phyloP scores from a whole-genome alignment of 2,329 filamentous ascomycete species.

The Hansfordia pulvinata region DNA sequence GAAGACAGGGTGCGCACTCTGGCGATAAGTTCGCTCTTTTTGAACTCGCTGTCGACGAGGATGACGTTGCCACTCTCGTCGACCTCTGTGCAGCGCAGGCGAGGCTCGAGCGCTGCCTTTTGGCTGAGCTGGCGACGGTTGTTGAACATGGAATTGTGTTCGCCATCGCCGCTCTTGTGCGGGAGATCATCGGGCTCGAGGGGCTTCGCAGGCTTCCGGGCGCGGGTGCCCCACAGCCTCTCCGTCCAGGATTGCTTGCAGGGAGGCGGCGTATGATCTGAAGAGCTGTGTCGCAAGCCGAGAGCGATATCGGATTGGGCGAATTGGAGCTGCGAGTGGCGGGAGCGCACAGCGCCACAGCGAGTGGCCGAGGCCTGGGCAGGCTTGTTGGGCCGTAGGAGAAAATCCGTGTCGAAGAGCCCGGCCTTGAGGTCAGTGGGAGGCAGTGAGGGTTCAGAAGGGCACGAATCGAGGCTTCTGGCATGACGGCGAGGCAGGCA shows the following conservation, averaged over 20 bases:
- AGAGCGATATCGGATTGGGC: too few relatives aligned
- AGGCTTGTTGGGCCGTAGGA: conserved; percentile 6
- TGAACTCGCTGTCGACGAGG: conserved; percentile 87
- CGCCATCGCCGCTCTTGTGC: conserved; percentile 41
- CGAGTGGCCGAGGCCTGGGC: conserved; percentile 2
- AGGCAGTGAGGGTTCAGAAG: neutral
- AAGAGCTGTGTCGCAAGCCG: conserved; percentile 14
- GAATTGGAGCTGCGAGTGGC: too few relatives aligned
- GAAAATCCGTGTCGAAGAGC: conserved; percentile 10
- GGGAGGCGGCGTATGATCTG: conserved; percentile 10
- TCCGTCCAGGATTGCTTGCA: conserved; percentile 30
- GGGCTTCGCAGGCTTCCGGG: conserved; percentile 22
- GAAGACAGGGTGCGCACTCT: conserved; percentile 58
- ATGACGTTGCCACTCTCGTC: conserved; percentile 87
- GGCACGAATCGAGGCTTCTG: neutral
- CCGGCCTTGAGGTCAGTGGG: conserved; percentile 1
- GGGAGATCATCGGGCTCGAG: conserved; percentile 46
- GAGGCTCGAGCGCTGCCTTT: conserved; percentile 72
- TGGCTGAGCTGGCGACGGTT: conserved; percentile 56
- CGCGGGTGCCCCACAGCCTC: conserved; percentile 28
- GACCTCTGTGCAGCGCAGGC: conserved; percentile 86
- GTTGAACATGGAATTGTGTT: conserved; percentile 49
- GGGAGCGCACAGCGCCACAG: neutral
- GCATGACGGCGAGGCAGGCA: too few relatives aligned
- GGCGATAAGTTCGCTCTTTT: conserved; percentile 92